Evolutionary conservation across 148 eudicot species (phyloP), one percentile per base, ranked within the genome.

Genomic region (Persicaria maculosa): DNA sequence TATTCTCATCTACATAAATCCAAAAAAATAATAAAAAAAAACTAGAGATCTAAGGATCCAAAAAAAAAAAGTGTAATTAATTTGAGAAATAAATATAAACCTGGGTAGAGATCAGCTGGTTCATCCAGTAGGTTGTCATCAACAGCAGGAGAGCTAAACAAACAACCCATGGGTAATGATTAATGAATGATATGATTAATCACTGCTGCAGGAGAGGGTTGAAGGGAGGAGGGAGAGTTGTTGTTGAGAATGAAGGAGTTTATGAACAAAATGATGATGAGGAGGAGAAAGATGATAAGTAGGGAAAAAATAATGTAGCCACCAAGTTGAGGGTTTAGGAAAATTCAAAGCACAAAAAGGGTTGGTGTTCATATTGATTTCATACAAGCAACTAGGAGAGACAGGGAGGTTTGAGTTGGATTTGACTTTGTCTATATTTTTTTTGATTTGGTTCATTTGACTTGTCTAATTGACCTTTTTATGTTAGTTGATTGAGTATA

Each of bases 91-190:
- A 5, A 6, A 15, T 40, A 2, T 31, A 31, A 43, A 65, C 70
- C 70, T 65, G 70, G 70, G 19, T 65, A 65, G 19, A 65, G 70
- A 65, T 65, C 70, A 58, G 40, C 20, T 65, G 45, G 8, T 36
- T 65, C 70, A 65, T 40, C 17, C 17, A 12, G 2, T 43, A 6
- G 40, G 40, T 31, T 14, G 15, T 65, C 70, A 65, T 65, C 47
- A 43, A 65, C 43, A 14, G 70, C 15, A 11, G 70, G 15, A 65
- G 47, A 40, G 47, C 7, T 6, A 65, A 65, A 65, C 14, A 7
- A 65, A 65, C 70, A 40, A 43, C 2, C 8, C 70, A 65, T 65
- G 9, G 4, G n/a, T 65, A 3, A 31, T 31, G 40, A 31, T 8
- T 65, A 3, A 31, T 31, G 40, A 31, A 31, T 31, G 40, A 31